Percentiles rank a stretch among this genome's conserved stretches.
Conservation (phyloP, 306 rosid genomes). For the Dryas octopetala region DNA sequence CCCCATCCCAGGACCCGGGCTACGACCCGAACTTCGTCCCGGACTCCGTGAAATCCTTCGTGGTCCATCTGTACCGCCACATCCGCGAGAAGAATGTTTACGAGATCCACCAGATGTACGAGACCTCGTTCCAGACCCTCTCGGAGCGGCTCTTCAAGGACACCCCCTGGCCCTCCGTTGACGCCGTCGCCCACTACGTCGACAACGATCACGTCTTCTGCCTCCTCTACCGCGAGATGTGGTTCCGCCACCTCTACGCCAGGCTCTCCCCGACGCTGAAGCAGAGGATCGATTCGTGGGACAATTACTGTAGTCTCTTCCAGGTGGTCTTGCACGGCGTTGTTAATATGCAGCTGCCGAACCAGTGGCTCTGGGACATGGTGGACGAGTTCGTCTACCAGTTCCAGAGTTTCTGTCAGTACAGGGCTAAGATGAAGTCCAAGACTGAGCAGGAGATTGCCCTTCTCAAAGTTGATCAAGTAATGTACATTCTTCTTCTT, state of each 20-base stretch:
- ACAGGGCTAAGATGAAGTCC: slow-evolving; percentile 88
- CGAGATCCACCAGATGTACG: slow-evolving; percentile 96
- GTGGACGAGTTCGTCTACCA: slow-evolving; percentile 96
- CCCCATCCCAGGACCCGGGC: slow-evolving; percentile 50
- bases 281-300: slow-evolving; percentile 96
- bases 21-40: slow-evolving; percentile 94
- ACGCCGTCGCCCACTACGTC: slow-evolving; percentile 75
- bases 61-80: slow-evolving; percentile 86
- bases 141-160: slow-evolving; percentile 93
- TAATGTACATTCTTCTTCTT: not conserved
- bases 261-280: slow-evolving; percentile 81
- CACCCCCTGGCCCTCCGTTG: slow-evolving; percentile 95
- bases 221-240: slow-evolving; percentile 93
- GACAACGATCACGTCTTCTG: slow-evolving; percentile 97
- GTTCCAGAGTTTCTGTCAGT: slow-evolving; percentile 97
- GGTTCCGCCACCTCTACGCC: slow-evolving; percentile 96
- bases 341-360: slow-evolving; percentile 93
- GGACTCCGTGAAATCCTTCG: slow-evolving; percentile 79
- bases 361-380: slow-evolving; percentile 99
- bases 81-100: slow-evolving; percentile 95
- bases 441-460: slow-evolving; percentile 81
- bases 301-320: slow-evolving; percentile 83
- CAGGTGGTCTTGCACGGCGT: slow-evolving; percentile 95
- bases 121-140: slow-evolving; percentile 73
- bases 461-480: slow-evolving; percentile 81